Evolutionary conservation across 495 filamentous ascomycete species (phyloP), one percentile per base, ranked within the genome.

Genomic region (Jackrogersella multiformis): DNA sequence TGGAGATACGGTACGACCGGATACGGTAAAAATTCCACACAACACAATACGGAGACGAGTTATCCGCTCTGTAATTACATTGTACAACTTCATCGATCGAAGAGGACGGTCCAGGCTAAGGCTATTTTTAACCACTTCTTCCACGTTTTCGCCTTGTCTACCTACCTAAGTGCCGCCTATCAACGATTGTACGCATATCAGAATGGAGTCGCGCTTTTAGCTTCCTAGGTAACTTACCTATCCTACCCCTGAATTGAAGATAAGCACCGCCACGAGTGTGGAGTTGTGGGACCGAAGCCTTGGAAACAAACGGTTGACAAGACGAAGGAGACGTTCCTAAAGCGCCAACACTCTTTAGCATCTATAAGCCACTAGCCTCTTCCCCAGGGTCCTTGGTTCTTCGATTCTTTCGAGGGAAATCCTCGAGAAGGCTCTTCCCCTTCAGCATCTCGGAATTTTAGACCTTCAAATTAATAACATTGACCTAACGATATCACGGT

Each of bases 111-210:
- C 55, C 51, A 56, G 66, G 24, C 60, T 53, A 59, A 53, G 49
- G 61, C 67, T 70, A 70, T 70, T 70, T 70, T 66, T 66, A 70
- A 70, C n/a, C 32, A 21, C 13, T 2, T 36, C 53, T 65, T 66
- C 67, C 67, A 70, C 67, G 67, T 70, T 70, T 65, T 70, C 52
- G 45, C 67, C 67, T 49, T 69, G 56, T 62, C 58, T 21, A n/a
- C n/a, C n/a, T n/a, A n/a, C n/a, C n/a, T n/a, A n/a, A n/a, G n/a
- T n/a, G 38, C 51, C 57, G 56, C 68, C 62, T 64, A 64, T 64
- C 67, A 61, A 58, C 58, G 45, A 61, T 61, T 54, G 16, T 57
- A 69, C 48, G 44, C 66, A 65, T 61, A 56, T 64, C 49, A 30
- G 42, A 36, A 45, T 54, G 36, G 54, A 59, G 46, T 38, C 32